Conservation (phyloP, 345 rosid genomes). For the Turnera subulata region DNA sequence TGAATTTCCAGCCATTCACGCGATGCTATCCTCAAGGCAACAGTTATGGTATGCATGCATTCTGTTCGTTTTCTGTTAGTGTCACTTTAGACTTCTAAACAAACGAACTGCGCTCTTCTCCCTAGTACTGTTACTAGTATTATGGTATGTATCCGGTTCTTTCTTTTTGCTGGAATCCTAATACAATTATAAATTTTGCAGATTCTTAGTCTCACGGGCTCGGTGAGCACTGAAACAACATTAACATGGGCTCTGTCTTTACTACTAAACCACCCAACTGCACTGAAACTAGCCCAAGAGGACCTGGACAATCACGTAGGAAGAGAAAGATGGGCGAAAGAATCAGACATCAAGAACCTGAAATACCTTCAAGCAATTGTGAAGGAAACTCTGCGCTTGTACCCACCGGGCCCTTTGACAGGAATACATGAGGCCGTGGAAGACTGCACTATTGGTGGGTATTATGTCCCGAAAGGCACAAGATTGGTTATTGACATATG, state of each 20-base stretch:
- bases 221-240: conserved; percentile 47
- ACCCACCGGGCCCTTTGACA: conserved; percentile 30
- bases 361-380: conserved; percentile 49
- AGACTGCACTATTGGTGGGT: conserved; percentile 28
- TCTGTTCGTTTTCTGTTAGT: too few relatives aligned
- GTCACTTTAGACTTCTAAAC: too few relatives aligned
- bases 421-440: conserved; percentile 35
- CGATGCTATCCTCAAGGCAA: conserved; percentile 52
- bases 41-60: conserved; percentile 44
- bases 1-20: conserved; percentile 40
- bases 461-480: conserved; percentile 25
- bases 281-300: conserved; percentile 41
- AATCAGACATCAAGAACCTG: conserved; percentile 47
- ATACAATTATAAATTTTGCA: too few relatives aligned
- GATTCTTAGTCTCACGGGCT: conserved; percentile 36
- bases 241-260: conserved; percentile 46
- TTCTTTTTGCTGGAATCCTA: too few relatives aligned
- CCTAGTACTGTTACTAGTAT: too few relatives aligned
- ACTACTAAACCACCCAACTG: conserved; percentile 37
- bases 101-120: too few relatives aligned
- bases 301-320: conserved; percentile 52
- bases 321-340: conserved; percentile 41
- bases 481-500: conserved; percentile 31
- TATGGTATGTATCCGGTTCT: too few relatives aligned
- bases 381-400: conserved; percentile 47